phyloP scores from a whole-genome alignment of 1,284 basidiomycete genomes.

The Cutaneotrichosporon mucoides region DNA sequence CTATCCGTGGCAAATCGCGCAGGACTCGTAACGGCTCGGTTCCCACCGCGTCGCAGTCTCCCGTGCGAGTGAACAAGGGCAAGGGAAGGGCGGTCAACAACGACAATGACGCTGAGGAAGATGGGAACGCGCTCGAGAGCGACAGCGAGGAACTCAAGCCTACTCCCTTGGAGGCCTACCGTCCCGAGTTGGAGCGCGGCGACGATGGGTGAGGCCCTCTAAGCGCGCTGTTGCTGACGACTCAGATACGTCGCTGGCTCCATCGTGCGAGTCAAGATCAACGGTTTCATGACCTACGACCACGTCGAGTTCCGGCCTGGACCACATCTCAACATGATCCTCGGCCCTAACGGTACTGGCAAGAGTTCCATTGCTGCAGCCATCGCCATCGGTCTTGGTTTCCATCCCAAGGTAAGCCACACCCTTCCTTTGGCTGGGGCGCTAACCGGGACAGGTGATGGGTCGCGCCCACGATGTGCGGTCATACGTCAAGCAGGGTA shows the following conservation, averaged over 20 bases:
- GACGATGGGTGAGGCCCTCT: constrained; percentile 22
- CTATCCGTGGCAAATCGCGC: no score
- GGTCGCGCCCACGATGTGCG: constrained; percentile 77
- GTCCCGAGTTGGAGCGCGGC: constrained; percentile 26
- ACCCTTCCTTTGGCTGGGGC: background rate
- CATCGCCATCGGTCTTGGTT: constrained; percentile 92
- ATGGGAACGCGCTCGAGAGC: background rate
- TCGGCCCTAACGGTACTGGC: constrained; percentile 95
- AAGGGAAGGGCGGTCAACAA: background rate
- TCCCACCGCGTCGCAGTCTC: no score
- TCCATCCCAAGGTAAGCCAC: constrained; percentile 63
- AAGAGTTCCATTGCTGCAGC: constrained; percentile 94
- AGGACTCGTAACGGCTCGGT: no score
- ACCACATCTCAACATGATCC: constrained; percentile 93
- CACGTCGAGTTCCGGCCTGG: constrained; percentile 86
- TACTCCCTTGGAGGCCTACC: constrained; percentile 4
- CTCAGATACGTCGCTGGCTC: constrained; percentile 75
- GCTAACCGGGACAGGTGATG: constrained; percentile 59
- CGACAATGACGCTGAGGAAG: background rate
- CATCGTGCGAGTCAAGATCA: constrained; percentile 80
- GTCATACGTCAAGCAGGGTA: constrained; percentile 79
- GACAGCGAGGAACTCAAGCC: constrained; percentile 3
- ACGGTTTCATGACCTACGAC: constrained; percentile 95
- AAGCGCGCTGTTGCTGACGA: background rate
- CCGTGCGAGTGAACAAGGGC: background rate